phyloP scores from a whole-genome alignment of 345 rosid species.

The Arabidopsis arenosa region DNA sequence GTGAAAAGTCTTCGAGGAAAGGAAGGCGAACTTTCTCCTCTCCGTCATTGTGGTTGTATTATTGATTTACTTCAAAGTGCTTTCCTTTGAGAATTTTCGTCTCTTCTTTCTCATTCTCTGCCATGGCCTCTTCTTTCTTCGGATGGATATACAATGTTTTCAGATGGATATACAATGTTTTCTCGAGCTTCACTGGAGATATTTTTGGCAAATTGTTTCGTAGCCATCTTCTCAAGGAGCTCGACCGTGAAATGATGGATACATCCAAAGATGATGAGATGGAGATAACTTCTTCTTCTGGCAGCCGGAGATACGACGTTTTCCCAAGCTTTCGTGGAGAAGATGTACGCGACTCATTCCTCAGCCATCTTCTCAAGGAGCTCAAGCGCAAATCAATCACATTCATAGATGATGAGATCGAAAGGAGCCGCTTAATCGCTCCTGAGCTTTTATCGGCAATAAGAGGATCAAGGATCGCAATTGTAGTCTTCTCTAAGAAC shows the following conservation, averaged over 20 bases:
- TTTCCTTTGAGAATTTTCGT: not conserved
- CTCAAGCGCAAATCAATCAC: conserved; percentile 5
- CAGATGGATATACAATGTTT: not conserved
- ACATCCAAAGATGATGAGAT: not conserved
- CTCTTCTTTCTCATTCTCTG: not conserved
- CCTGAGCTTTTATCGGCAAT: conserved; percentile 22
- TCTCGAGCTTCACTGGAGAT: too few relatives aligned
- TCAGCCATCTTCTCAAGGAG: conserved; percentile 15
- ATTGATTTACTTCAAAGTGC: not conserved
- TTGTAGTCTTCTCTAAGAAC: conserved; percentile 29
- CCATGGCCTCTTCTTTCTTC: not conserved
- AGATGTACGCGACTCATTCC: conserved; percentile 25
- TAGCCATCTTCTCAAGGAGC: not conserved
- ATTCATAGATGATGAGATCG: conserved; percentile 10
- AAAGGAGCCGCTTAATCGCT: conserved; percentile 2
- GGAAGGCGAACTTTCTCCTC: not conserved
- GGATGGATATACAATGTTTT: too few relatives aligned
- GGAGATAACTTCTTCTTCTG: not conserved
- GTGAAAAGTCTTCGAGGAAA: not conserved
- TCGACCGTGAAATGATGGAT: not conserved
- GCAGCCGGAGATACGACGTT: not conserved
- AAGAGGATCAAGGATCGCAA: conserved; percentile 12
- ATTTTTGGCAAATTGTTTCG: not conserved
- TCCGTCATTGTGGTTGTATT: not conserved
- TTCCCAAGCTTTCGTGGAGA: conserved; percentile 30